phyloP scores from a whole-genome alignment of 345 rosid species.

The Eutrema yunnanense region DNA sequence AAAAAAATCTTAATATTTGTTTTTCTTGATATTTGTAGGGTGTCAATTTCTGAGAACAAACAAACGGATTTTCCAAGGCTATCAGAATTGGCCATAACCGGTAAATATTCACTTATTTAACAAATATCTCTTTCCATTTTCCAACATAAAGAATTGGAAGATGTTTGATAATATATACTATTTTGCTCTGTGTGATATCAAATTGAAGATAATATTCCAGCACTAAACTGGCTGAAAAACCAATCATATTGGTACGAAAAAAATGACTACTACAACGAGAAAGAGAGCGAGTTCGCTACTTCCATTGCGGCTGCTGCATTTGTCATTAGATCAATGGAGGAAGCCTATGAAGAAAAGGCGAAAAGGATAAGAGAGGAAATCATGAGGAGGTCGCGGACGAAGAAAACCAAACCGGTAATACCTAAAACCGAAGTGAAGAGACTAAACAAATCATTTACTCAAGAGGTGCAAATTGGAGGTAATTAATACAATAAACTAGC shows the following conservation, averaged over 20 bases:
- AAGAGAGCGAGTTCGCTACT: constrained; percentile 38
- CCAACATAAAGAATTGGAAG: not conserved
- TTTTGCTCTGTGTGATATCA: not conserved
- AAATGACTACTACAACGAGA: constrained; percentile 20
- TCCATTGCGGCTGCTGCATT: constrained; percentile 65
- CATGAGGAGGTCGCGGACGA: constrained; percentile 20
- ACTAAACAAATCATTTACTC: not conserved
- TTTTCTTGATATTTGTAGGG: not conserved
- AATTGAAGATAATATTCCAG: constrained; percentile 29
- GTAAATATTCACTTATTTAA: not conserved
- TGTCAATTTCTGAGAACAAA: constrained; percentile 18
- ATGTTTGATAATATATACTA: not conserved
- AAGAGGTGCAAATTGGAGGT: constrained; percentile 40
- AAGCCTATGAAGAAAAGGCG: constrained; percentile 21
- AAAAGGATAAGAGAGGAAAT: constrained; percentile 37
- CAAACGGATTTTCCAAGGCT: not conserved
- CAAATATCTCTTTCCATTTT: not conserved
- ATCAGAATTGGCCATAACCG: constrained; percentile 15
- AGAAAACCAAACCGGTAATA: not conserved
- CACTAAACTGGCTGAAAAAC: constrained; percentile 34
- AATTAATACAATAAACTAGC: not conserved
- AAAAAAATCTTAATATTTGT: not conserved
- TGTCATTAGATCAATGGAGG: constrained; percentile 39
- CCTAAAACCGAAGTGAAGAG: constrained; percentile 27
- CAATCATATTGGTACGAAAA: constrained; percentile 37